Conservation (phyloP, 139 green algal species). For the Coelastrella sp. region DNA sequence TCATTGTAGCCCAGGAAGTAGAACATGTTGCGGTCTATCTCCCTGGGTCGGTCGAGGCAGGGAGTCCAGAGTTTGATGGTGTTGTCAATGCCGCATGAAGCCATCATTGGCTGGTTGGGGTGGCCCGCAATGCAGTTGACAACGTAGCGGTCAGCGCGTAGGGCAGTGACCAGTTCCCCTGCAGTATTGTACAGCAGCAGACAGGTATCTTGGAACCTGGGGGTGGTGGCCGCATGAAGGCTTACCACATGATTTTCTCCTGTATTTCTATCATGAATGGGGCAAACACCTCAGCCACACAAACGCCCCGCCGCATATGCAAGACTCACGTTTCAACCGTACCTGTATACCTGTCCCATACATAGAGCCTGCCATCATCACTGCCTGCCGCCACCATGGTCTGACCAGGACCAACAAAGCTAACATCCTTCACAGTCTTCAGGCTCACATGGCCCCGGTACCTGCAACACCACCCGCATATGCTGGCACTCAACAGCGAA, state of each 20-base stretch:
- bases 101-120: conserved; percentile 16
- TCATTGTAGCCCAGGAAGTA: conserved; percentile 32
- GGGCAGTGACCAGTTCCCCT: conserved; percentile 1
- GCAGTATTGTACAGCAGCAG: not conserved
- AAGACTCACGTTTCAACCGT: not conserved
- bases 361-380: conserved; percentile 43
- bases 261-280: too few species aligned
- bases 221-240: too few species aligned
- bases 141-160: conserved; percentile 29
- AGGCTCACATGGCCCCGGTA: conserved; percentile 34
- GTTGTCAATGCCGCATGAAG: conserved; percentile 39
- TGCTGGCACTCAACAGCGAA: not conserved
- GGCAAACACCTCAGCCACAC: not conserved
- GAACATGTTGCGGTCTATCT: not conserved
- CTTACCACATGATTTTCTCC: too few species aligned
- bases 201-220: not conserved
- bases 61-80: conserved; percentile 35
- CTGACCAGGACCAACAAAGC: conserved; percentile 39
- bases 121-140: conserved; percentile 33
- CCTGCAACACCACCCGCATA: not conserved
- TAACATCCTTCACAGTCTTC: conserved; percentile 52
- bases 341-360: conserved; percentile 48
- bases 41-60: not conserved
- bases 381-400: conserved; percentile 45
- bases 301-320: not conserved